Evolutionary conservation across 805 yeast genomes (phyloP).

Genomic region (Yamadazyma insecticola): DNA sequence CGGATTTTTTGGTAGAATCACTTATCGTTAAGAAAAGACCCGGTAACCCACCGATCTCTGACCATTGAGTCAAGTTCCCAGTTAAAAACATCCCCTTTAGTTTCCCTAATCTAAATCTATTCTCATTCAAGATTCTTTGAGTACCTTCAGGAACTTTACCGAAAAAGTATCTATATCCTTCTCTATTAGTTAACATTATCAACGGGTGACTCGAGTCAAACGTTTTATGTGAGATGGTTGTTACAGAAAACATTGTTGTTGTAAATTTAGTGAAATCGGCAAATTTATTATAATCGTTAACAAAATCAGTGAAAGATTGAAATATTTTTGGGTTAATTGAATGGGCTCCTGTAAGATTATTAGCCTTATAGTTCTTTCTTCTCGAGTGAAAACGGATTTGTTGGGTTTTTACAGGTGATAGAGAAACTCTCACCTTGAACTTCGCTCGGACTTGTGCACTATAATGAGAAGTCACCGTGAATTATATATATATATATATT

Average conservation of each 20-base stretch:
- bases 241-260: slow-evolving; percentile 43
- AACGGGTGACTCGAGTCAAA: slow-evolving; percentile 56
- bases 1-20: slow-evolving; percentile 63
- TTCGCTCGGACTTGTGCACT: no score
- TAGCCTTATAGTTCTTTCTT: neutral
- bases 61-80: slow-evolving; percentile 69
- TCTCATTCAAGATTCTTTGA: slow-evolving; percentile 68
- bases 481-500: no score
- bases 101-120: slow-evolving; percentile 52
- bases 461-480: no score
- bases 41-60: slow-evolving; percentile 84
- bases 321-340: slow-evolving; percentile 7
- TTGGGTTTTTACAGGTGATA: neutral
- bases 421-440: neutral
- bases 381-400: neutral
- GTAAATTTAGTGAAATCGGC: slow-evolving; percentile 13
- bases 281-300: slow-evolving; percentile 7
- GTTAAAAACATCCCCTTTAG: slow-evolving; percentile 67
- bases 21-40: slow-evolving; percentile 80
- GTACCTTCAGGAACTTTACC: slow-evolving; percentile 86
- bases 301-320: slow-evolving; percentile 4
- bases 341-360: slow-evolving; percentile 8
- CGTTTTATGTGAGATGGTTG: slow-evolving; percentile 49
- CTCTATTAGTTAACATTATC: slow-evolving; percentile 44
- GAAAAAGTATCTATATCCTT: slow-evolving; percentile 57